phyloP scores from a whole-genome alignment of 495 filamentous ascomycete species.

The Lineolata rhizophorae region DNA sequence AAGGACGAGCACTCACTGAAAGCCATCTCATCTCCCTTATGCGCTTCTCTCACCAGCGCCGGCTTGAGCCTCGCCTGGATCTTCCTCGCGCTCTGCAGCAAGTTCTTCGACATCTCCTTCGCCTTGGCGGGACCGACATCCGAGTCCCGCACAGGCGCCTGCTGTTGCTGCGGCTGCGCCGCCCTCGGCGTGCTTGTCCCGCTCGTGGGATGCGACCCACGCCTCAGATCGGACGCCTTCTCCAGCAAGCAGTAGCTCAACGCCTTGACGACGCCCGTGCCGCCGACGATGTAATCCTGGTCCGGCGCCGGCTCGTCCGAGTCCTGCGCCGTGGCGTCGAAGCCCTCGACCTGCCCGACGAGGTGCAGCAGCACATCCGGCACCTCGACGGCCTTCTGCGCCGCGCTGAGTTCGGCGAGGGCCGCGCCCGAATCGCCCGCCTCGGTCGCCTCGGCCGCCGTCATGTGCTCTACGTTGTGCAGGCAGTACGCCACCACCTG shows the following conservation, averaged over 20 bases:
- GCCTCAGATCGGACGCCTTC: conserved; percentile 31
- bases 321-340: conserved; percentile 31
- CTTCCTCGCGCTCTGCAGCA: conserved; percentile 67
- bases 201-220: conserved; percentile 21
- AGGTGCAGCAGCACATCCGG: conserved; percentile 48
- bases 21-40: conserved; percentile 39
- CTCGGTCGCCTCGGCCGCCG: conserved; percentile 20
- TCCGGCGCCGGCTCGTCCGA: conserved; percentile 58
- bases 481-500: conserved; percentile 88
- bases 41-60: conserved; percentile 57
- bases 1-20: conserved; percentile 39
- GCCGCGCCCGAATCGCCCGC: conserved; percentile 19
- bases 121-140: conserved; percentile 39
- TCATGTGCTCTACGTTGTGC: conserved; percentile 60
- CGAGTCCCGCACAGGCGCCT: conserved; percentile 17
- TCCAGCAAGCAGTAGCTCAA: conserved; percentile 70
- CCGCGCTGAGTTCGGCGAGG: conserved; percentile 12
- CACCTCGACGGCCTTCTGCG: conserved; percentile 24
- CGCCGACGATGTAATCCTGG: conserved; percentile 87
- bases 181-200: conserved; percentile 34
- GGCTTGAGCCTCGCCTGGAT: conserved; percentile 69
- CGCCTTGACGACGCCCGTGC: conserved; percentile 80
- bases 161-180: conserved; percentile 15
- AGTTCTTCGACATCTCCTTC: conserved; percentile 77
- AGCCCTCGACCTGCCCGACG: conserved; percentile 32